Percentiles rank a stretch among this genome's conserved stretches.
Evolutionary conservation across 768 basidiomycete species (phyloP).

Genomic region (Daedalea quercina): DNA sequence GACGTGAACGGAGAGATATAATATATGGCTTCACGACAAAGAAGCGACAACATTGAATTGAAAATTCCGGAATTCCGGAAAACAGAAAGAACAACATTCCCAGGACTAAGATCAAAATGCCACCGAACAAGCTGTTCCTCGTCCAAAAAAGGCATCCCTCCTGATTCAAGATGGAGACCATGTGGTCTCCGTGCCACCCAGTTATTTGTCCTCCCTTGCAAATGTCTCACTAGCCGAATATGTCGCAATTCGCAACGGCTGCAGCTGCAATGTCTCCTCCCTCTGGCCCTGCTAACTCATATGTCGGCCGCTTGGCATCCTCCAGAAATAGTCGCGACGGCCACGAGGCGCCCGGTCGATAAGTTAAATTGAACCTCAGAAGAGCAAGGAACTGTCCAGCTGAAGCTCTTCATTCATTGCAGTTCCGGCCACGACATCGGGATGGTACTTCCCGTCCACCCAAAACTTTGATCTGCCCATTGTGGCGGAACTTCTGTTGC

Average conservation of each 20-base stretch:
- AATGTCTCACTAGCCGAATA: background rate
- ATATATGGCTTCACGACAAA: slow-evolving; percentile 17
- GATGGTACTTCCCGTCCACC: background rate
- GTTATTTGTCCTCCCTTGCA: background rate
- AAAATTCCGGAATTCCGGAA: slow-evolving; percentile 23
- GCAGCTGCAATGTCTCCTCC: background rate
- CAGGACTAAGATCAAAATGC: slow-evolving; percentile 19
- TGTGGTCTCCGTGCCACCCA: slow-evolving; percentile 5
- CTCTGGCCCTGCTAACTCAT: too few species aligned
- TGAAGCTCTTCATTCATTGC: background rate
- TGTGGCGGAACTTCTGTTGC: background rate
- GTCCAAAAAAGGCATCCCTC: slow-evolving; percentile 12
- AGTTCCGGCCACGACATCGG: background rate
- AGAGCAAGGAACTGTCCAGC: background rate
- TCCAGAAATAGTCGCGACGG: background rate
- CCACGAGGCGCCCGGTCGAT: background rate
- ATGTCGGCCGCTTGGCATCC: too few species aligned
- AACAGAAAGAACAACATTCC: slow-evolving; percentile 24
- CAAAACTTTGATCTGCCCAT: background rate
- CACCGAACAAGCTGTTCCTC: slow-evolving; percentile 11
- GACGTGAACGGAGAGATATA: slow-evolving; percentile 20
- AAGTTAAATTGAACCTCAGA: background rate
- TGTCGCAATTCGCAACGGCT: background rate
- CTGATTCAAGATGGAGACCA: slow-evolving; percentile 14
- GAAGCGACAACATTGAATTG: slow-evolving; percentile 27